These are phyloP conservation scores for Xylaria cubensis DNA, from an alignment of 495 filamentous ascomycete genomes.

Conservation along the genomic window DNA sequence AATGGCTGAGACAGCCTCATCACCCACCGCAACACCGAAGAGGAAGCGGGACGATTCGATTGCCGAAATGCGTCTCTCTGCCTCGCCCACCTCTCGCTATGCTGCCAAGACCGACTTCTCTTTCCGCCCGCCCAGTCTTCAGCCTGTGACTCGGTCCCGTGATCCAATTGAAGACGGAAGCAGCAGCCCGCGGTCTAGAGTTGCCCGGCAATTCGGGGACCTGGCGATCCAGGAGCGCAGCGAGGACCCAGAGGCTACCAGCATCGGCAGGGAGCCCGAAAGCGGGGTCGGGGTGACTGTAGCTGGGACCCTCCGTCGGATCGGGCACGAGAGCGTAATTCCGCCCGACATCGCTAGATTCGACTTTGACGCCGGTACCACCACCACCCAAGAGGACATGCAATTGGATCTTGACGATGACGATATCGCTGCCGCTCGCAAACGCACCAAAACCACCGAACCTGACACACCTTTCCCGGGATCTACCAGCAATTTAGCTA, in stretches of 20 bases:
- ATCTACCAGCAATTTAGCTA: slow-evolving; percentile 10
- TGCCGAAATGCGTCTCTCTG: slow-evolving; percentile 31
- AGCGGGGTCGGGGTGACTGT: slow-evolving; percentile 50
- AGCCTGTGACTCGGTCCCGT: slow-evolving; percentile 34
- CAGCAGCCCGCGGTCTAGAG: slow-evolving; percentile 66
- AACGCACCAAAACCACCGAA: slow-evolving; percentile 47
- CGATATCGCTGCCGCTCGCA: slow-evolving; percentile 38
- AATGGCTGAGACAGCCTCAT: slow-evolving; percentile 37
- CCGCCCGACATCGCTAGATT: slow-evolving; percentile 34
- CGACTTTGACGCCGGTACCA: slow-evolving; percentile 34
- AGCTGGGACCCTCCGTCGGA: background rate
- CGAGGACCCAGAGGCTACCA: slow-evolving; percentile 38
- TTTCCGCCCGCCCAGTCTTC: slow-evolving; percentile 41
- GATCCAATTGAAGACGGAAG: slow-evolving; percentile 46
- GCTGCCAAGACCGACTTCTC: slow-evolving; percentile 41
- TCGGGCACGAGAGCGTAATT: slow-evolving; percentile 12
- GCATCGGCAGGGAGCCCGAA: slow-evolving; percentile 14
- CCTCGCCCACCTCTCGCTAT: slow-evolving; percentile 27
- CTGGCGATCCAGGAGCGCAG: slow-evolving; percentile 53
- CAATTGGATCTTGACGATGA: slow-evolving; percentile 34
- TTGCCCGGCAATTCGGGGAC: slow-evolving; percentile 69
- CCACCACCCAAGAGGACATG: slow-evolving; percentile 32
- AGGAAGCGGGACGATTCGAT: slow-evolving; percentile 50
- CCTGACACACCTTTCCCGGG: slow-evolving; percentile 31
- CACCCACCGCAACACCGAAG: slow-evolving; percentile 52